phyloP scores from a whole-genome alignment of 2,329 filamentous ascomycete genomes.

The Dactylellina cionopaga region DNA sequence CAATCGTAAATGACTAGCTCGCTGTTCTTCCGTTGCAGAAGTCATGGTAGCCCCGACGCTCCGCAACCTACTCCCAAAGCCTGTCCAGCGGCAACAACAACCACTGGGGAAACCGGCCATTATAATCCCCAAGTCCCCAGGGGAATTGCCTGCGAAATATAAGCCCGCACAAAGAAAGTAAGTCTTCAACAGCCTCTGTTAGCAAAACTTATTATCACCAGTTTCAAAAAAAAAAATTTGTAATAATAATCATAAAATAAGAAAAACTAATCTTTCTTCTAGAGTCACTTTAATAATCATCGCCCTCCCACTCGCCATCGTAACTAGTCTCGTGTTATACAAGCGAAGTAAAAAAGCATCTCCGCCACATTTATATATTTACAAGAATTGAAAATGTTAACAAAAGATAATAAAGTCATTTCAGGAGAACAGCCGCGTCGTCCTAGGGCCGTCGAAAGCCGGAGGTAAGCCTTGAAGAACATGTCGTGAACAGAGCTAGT shows the following conservation, averaged over 20 bases:
- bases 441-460: slow-evolving; percentile 3
- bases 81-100: neutral
- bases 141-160: slow-evolving; percentile 54
- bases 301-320: slow-evolving; percentile 55
- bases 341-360: slow-evolving; percentile 52
- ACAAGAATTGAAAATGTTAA: too few species aligned
- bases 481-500: too few species aligned
- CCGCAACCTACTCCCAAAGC: neutral
- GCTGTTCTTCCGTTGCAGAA: too few species aligned
- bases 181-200: neutral
- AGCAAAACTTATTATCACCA: too few species aligned
- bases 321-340: slow-evolving; percentile 55
- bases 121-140: slow-evolving; percentile 45
- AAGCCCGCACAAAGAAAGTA: slow-evolving; percentile 52
- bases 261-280: neutral
- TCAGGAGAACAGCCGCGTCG: slow-evolving; percentile 51
- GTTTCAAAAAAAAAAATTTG: neutral
- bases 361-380: too few species aligned
- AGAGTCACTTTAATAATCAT: slow-evolving; percentile 55
- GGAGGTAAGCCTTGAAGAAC: neutral
- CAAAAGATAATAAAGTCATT: slow-evolving; percentile 34
- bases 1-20: too few species aligned
- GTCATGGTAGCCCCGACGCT: too few species aligned
- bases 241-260: neutral
- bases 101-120: slow-evolving; percentile 12